Base-by-base conservation (phyloP, 2,329 filamentous ascomycete species). In the Bertia moriformis region DNA sequence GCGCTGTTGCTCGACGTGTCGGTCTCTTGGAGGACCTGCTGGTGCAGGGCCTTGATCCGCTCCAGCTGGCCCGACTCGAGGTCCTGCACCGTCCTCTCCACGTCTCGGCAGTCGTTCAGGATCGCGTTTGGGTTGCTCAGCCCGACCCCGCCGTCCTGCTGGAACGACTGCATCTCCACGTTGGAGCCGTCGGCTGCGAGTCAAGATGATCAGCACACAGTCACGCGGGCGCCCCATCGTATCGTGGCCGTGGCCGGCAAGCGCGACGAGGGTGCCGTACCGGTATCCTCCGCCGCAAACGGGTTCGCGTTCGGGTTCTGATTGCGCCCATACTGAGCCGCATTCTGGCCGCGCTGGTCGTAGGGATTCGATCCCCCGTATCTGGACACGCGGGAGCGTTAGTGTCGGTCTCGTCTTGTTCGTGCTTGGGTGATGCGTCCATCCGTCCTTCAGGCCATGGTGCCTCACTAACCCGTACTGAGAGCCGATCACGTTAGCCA, bases 71-170 rank as follows among this genome's bases (percentile, higher is more conserved):
- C 83, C 44, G 62, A 61, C 51, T 87, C 77, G 51, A 95, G 74
- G 42, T 77, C 67, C 45, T 83, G 72, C 51, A 95, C 83, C 32
- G 78, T 81, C 42, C 73, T 67, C 56, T 87, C 81, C 55, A 95
- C 82, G 36, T 84, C 77, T 42, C 76, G 73, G 62, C 85, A 91
- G 57, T 91, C 81, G 62, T 93, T 85, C 43, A 95, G 71, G 48
- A 93, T 82, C 41, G 73, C 73, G 54, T 85, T 87, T 33, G 82
- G 76, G 56, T 87, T 74, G 48, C 60, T 50, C 38, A 57, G 55
- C n/a, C n/a, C n/a, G n/a, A n/a, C n/a, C n/a, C n/a, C n/a, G 38
- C 62, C 65, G 43, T 68, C 69, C 44, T 69, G 67, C 35, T 65
- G 58, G 36, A 83, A 68, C 12, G 79, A 69, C 37, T 73, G 71